These are phyloP conservation scores for Diaporthe vaccinii DNA, from an alignment of 2,329 filamentous ascomycete genomes.

Conservation along the genomic window DNA sequence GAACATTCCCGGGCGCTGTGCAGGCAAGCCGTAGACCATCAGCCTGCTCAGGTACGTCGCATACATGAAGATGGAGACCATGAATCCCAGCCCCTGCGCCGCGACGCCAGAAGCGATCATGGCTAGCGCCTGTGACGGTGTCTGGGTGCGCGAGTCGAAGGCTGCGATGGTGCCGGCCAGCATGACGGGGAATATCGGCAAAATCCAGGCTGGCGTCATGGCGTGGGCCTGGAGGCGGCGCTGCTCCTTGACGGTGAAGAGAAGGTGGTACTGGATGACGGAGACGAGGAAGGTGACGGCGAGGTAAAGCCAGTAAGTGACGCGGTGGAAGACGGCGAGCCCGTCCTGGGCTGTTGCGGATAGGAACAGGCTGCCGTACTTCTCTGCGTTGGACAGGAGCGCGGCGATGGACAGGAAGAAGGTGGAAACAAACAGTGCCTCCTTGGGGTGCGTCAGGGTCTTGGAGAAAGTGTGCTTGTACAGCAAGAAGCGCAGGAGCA, in stretches of 20 bases:
- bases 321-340: constrained; percentile 65
- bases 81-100: constrained; percentile 72
- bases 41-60: constrained; percentile 70
- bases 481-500: constrained; percentile 59
- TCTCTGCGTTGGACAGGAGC: constrained; percentile 66
- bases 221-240: constrained; percentile 59
- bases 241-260: constrained; percentile 64
- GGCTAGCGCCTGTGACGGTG: constrained; percentile 60
- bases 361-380: constrained; percentile 60
- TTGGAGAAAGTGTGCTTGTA: constrained; percentile 58
- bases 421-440: constrained; percentile 71
- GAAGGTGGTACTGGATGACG: constrained; percentile 68
- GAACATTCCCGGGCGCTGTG: constrained; percentile 72
- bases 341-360: constrained; percentile 58
- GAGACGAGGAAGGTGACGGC: constrained; percentile 65
- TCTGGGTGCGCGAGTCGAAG: constrained; percentile 63
- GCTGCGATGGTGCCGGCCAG: constrained; percentile 72
- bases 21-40: constrained; percentile 68
- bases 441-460: constrained; percentile 63
- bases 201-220: constrained; percentile 74
- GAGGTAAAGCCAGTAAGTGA: constrained; percentile 74
- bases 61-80: constrained; percentile 71
- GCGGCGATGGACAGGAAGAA: constrained; percentile 73
- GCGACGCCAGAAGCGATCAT: constrained; percentile 70
- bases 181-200: constrained; percentile 75